These are phyloP conservation scores for Suillus paluster DNA, from an alignment of 768 basidiomycete genomes.

Conservation along the genomic window DNA sequence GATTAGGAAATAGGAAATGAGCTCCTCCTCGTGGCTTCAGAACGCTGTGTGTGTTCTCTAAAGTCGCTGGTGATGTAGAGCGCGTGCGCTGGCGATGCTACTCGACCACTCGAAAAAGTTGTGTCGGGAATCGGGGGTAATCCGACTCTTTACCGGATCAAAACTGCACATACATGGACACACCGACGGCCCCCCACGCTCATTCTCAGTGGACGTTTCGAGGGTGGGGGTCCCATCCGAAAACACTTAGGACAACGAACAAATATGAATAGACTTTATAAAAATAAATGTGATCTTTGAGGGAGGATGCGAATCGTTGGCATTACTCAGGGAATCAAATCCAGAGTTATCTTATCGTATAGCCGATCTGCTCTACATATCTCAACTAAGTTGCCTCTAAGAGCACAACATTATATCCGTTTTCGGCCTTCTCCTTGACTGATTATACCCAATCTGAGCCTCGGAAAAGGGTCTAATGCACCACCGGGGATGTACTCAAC, in stretches of 20 bases:
- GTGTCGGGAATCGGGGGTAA: slow-evolving; percentile 4
- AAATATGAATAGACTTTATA: no score
- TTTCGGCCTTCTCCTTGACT: no score
- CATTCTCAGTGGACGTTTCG: no score
- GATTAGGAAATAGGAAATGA: neutral
- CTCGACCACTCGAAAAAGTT: neutral
- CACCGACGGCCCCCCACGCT: no score
- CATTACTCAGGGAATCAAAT: neutral
- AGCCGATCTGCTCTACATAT: neutral
- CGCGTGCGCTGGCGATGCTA: neutral
- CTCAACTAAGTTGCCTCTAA: no score
- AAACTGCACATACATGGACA: neutral
- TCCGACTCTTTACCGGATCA: slow-evolving; percentile 4
- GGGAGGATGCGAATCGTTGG: neutral
- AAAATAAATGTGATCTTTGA: neutral
- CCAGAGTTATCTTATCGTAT: neutral
- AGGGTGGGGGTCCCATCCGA: no score
- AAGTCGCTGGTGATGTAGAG: neutral
- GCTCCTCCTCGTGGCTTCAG: neutral
- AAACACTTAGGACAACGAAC: no score
- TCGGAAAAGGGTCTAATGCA: no score
- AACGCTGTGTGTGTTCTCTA: neutral
- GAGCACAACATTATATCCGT: no score
- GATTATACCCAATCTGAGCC: no score
- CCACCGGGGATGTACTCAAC: no score